phyloP scores from a whole-genome alignment of 768 basidiomycete genomes.

The Trametes cubensis region DNA sequence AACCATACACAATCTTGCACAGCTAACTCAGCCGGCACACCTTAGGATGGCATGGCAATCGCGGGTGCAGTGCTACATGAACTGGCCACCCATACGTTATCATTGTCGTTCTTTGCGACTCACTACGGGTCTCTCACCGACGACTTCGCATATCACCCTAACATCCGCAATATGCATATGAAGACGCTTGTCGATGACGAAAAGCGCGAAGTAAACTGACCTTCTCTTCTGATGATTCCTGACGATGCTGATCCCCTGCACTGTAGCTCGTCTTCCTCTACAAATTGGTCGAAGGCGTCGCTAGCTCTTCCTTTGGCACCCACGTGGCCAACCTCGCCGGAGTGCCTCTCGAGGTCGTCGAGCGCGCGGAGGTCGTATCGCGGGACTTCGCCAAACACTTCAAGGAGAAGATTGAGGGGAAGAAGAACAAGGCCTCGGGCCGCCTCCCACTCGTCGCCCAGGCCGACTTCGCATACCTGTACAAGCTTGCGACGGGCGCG shows the following conservation, averaged over 20 bases:
- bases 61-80: constrained; percentile 94
- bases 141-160: constrained; percentile 90
- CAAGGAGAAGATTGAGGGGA: constrained; percentile 73
- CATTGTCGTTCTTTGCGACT: constrained; percentile 95
- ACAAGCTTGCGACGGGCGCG: constrained; percentile 60
- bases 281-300: constrained; percentile 88
- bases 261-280: constrained; percentile 88
- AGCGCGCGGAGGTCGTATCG: constrained; percentile 86
- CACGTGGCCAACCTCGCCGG: constrained; percentile 96
- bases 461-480: constrained; percentile 87
- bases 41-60: constrained; percentile 97
- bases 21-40: background rate
- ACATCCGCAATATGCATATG: constrained; percentile 96
- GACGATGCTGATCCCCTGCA: constrained; percentile 1
- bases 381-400: constrained; percentile 87
- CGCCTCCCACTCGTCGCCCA: constrained; percentile 79
- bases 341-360: constrained; percentile 81
- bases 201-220: constrained; percentile 69
- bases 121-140: constrained; percentile 97
- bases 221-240: background rate
- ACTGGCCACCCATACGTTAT: constrained; percentile 88
- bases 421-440: constrained; percentile 55
- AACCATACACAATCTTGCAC: background rate
- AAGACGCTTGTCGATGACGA: constrained; percentile 91
- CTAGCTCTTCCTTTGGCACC: constrained; percentile 87